Percentiles rank a stretch among this genome's conserved stretches.
phyloP scores from a whole-genome alignment of 2,329 filamentous ascomycete genomes.

The Elsinoe fawcettii region DNA sequence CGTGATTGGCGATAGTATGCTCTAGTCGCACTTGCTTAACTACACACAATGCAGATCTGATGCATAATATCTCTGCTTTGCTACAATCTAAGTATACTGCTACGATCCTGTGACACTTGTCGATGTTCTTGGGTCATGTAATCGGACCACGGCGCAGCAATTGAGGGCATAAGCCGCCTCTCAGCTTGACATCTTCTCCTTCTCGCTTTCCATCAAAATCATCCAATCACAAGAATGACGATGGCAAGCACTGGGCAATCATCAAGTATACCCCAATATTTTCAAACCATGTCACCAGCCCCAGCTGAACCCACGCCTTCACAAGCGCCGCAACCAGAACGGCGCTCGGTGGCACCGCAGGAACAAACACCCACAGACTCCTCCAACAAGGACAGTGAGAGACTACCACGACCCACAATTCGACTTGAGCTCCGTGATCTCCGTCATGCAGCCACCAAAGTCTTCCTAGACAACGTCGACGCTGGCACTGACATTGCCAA shows the following conservation, averaged over 20 bases:
- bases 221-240: background rate
- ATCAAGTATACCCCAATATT: constrained; percentile 16
- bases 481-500: constrained; percentile 53
- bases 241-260: constrained; percentile 1
- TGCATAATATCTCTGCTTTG: too few species aligned
- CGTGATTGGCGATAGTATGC: background rate
- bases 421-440: constrained; percentile 44
- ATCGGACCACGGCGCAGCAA: background rate
- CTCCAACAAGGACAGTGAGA: background rate
- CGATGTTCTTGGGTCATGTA: background rate
- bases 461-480: constrained; percentile 62
- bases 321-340: constrained; percentile 10
- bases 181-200: background rate
- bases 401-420: constrained; percentile 37
- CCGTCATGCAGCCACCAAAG: constrained; percentile 48
- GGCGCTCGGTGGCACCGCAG: background rate
- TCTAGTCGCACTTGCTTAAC: too few species aligned
- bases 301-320: constrained; percentile 18
- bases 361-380: background rate
- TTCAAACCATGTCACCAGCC: constrained; percentile 20
- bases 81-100: too few species aligned
- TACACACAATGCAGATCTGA: too few species aligned
- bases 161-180: background rate
- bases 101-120: background rate
- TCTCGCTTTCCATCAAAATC: background rate